Evolutionary conservation across 2,329 filamentous ascomycete species (phyloP), one percentile per base, ranked within the genome.

Genomic region (Emericellopsis atlantica): DNA sequence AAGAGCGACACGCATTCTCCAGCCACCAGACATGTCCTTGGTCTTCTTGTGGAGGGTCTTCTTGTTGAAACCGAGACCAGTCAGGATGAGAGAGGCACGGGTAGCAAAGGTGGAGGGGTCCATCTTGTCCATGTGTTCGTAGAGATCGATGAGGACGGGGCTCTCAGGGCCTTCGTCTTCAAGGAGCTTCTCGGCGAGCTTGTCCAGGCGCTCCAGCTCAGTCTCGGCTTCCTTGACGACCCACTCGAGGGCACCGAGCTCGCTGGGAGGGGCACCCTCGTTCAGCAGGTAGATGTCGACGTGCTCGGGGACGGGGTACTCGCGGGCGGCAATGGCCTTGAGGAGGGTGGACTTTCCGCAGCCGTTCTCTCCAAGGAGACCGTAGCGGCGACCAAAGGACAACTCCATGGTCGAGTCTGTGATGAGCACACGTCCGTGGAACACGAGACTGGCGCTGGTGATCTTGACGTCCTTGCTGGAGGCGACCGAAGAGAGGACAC

Each of bases 11-110:
- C 93, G 87, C 92, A 98, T 98, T 74, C 90, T 81, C 92, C 92
- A 98, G 54, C 92, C 92, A 86, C 92, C 92, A 50, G 92, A 98
- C 93, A 98, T 98, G 64, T 98, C 93, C 78, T 96, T 98, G 55
- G 93, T 98, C 80, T 93, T 95, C 79, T 98, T 98, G 66, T 93
- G 72, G 59, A 98, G 96, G 43, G 93, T 98, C 53, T 67, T 69
- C 74, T 96, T 96, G 81, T 98, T 95, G 79, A 98, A 98, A 51
- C 92, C 92, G 44, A 98, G 84, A 88, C 92, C 92, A 42, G 92
- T 98, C 53, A 98, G 67, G 61, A 98, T 98, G 50, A 95, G 81
- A 42, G 90, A 95, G 46, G 92, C 92, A 59, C 92, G 87, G 46
- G 90, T 95, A 58, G 87, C 72, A 68, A 98, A 98, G 40, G 93